Conservation (phyloP, 2,329 filamentous ascomycete species). For the Pyricularia pennisetigena region DNA sequence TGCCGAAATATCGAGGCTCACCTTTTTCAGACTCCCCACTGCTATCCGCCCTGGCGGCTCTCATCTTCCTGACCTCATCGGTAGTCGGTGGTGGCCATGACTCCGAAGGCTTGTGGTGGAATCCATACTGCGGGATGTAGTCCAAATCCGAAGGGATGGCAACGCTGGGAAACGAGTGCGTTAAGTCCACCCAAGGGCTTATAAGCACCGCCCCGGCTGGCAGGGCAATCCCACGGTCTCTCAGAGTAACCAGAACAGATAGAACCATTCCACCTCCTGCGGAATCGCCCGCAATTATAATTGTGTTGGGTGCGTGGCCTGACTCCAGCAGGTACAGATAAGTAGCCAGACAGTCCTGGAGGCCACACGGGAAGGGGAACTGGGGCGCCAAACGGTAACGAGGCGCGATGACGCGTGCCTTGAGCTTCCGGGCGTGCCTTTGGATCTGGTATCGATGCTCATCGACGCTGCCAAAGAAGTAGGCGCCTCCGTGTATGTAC, state of each 20-base stretch:
- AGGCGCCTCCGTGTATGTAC: constrained; percentile 89
- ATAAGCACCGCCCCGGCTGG: constrained; percentile 86
- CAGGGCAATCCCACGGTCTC: constrained; percentile 73
- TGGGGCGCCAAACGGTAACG: constrained; percentile 83
- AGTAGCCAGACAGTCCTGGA: constrained; percentile 81
- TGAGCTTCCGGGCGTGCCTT: constrained; percentile 85
- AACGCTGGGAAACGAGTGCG: constrained; percentile 92
- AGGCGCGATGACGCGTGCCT: constrained; percentile 80
- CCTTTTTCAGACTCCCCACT: constrained; percentile 25
- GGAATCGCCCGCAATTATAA: constrained; percentile 84
- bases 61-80: constrained; percentile 54
- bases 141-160: constrained; percentile 62
- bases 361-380: constrained; percentile 88
- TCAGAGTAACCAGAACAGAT: constrained; percentile 66
- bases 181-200: constrained; percentile 92
- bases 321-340: constrained; percentile 71
- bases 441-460: constrained; percentile 99
- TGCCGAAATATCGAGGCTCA: neutral
- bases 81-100: constrained; percentile 90
- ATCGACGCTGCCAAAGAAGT: constrained; percentile 86
- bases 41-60: constrained; percentile 28
- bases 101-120: constrained; percentile 79
- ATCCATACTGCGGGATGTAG: constrained; percentile 81
- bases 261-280: constrained; percentile 88
- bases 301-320: constrained; percentile 66